Base-by-base conservation (phyloP, 2,329 filamentous ascomycete species). In the Amauroascus niger region DNA sequence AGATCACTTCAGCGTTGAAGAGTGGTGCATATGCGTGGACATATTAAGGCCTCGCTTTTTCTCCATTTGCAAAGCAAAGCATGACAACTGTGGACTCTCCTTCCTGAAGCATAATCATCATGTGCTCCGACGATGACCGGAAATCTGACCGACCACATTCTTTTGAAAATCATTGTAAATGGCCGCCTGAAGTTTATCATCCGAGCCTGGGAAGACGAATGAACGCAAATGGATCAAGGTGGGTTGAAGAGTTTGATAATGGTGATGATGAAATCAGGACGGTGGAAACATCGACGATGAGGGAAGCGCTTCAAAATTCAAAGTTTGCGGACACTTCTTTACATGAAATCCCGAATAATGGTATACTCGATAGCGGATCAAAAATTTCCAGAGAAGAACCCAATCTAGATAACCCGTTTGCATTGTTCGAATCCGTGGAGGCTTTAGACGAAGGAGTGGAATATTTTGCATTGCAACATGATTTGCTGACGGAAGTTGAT, bases 401-500 rank as follows among this genome's bases (percentile, higher is more conserved):
- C 4, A 53, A 53, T 26, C 26, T 53, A n/a, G 50, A 53, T 24
- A 53, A 53, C n/a, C 50, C 50, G 3, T 53, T 53, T 32, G 50
- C 30, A 11, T 32, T 53, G 18, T 53, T 53, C 16, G 32, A 53
- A 24, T 37, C 41, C 16, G 39, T 47, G 9, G 45, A 49, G 41
- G 35, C 28, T 13, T 28, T 53, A n/a, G 51, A 53, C 18, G 44
- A 41, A 32, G 45, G 33, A 9, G 45, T 53, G 28, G 44, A 53
- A 22, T 33, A 16, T 11, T 35, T 53, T 32, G 43, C 51, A 33
- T 41, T 32, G 5, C 44, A 43, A 26, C 51, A 53, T 44, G 51
- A 43, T n/a, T 44, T 53, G 16, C 7, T 33, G 13, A 16, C 9
- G 14, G 37, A 49, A 7, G 37, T 49, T 24, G 44, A 53, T 33